These are phyloP conservation scores for Colletotrichum sp. DNA, from an alignment of 2,329 filamentous ascomycete genomes.

Conservation along the genomic window DNA sequence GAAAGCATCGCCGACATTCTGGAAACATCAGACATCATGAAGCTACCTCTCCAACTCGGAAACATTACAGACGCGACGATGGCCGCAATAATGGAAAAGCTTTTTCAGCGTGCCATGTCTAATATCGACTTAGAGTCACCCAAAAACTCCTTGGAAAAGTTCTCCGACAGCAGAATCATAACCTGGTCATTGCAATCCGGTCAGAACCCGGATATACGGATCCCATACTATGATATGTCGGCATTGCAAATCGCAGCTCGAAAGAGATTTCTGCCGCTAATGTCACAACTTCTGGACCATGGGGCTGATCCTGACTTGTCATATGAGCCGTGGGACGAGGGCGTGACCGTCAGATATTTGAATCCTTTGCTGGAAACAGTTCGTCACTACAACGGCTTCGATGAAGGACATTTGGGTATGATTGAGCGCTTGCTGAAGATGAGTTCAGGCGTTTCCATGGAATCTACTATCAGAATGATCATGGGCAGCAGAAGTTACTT, in stretches of 20 bases:
- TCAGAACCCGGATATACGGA: neutral
- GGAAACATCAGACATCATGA: neutral
- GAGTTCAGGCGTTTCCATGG: neutral
- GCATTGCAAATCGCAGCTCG: neutral
- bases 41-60: neutral
- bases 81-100: neutral
- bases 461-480: neutral
- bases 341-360: neutral
- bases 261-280: accelerated
- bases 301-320: neutral
- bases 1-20: neutral
- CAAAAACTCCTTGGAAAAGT: too few relatives aligned
- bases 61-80: neutral
- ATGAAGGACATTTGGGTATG: neutral
- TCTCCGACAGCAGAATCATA: neutral
- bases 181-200: neutral
- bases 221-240: too few relatives aligned
- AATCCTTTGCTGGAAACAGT: neutral
- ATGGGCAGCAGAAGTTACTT: neutral
- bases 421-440: neutral
- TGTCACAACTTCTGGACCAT: neutral
- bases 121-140: too few relatives aligned
- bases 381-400: neutral
- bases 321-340: too few relatives aligned
- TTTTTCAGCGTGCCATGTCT: neutral